Evolutionary conservation across 2,329 filamentous ascomycete genomes (phyloP).

Genomic region (Cytospora piceicola): DNA sequence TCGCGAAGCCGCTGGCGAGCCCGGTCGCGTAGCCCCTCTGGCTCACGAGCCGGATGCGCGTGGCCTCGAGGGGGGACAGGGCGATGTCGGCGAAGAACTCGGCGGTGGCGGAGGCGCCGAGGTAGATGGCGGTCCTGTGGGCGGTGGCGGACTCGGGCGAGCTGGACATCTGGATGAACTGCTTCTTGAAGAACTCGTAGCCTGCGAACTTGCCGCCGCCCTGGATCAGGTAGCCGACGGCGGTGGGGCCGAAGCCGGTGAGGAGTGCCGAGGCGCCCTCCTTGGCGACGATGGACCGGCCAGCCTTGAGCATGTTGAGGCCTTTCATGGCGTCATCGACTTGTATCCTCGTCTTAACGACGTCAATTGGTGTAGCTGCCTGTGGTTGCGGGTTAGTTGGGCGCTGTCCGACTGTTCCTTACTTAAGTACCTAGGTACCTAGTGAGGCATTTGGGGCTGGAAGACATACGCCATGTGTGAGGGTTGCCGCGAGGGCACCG

Average conservation of each 20-base stretch:
- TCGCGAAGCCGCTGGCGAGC: constrained; percentile 71
- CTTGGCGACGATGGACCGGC: constrained; percentile 74
- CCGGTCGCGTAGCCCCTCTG: constrained; percentile 78
- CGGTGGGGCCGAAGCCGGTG: constrained; percentile 83
- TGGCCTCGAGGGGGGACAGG: constrained; percentile 89
- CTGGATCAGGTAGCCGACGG: constrained; percentile 86
- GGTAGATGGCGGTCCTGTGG: constrained; percentile 66
- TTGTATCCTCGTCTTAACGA: constrained; percentile 91
- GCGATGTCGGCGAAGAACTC: constrained; percentile 78
- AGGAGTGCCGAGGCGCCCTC: constrained; percentile 81
- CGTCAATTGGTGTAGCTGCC: constrained; percentile 62
- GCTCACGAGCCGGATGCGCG: constrained; percentile 76
- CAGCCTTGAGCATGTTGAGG: constrained; percentile 78
- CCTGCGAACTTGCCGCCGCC: constrained; percentile 90
- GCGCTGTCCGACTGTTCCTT: not conserved
- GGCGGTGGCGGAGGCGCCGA: constrained; percentile 69
- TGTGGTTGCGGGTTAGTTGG: constrained; percentile 32
- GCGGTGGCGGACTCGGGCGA: constrained; percentile 50
- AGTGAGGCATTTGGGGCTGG: not conserved
- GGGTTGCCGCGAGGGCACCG: constrained; percentile 56
- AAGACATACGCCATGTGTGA: constrained; percentile 54
- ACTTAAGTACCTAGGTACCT: too few species aligned
- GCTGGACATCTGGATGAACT: constrained; percentile 72
- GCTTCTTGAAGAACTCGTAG: constrained; percentile 94
- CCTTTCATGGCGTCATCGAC: constrained; percentile 87